Evolutionary conservation across 176 grass and related monocot genomes (phyloP), one percentile per base, ranked within the genome.

Genomic region (Raddia guianensis): DNA sequence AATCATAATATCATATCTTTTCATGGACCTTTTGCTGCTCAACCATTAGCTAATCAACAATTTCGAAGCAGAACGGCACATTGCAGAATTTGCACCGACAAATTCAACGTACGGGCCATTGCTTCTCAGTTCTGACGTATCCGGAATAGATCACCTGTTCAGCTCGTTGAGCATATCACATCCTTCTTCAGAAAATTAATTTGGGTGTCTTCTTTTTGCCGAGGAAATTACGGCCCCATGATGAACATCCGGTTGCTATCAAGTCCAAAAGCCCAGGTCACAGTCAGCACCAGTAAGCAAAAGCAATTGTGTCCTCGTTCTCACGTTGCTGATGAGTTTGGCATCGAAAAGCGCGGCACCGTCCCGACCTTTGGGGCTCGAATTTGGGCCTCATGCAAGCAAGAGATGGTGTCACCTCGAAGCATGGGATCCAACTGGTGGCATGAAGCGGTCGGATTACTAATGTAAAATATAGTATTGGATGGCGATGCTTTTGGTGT

Each of bases 251-350:
- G 16, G 63, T 45, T 63, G 79, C 15, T 47, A 18, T 58, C 66
- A 10, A 58, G 80, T 87, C 42, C 44, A 34, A 62, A 75, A 70
- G 58, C 15, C 2, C 46, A 72, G 10, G 78, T 62, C 14, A 11
- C 63, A 9, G 51, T 34, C 72, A 48, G 7, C 44, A 59, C 56
- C 47, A 13, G 54, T 15, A 15, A 15, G 18, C 33, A 63, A 49
- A 58, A 37, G 46, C 34, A 55, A 62, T 18, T 9, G 58, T 88
- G 69, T 8, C 15, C 82, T 70, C 20, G 74, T 69, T 70, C 35
- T n/a, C 56, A 78, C 16, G 81, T 80, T 68, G 62, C 56, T 49
- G 56, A 44, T 81, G 71, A 85, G 34, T 18, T 81, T 76, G 87
- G 9, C 71, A 49, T 71, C 0, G 49, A 65, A 89, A 89, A 71